These are phyloP conservation scores for Arctostaphylos glauca DNA, from an alignment of 148 eudicot species.

Conservation along the genomic window DNA sequence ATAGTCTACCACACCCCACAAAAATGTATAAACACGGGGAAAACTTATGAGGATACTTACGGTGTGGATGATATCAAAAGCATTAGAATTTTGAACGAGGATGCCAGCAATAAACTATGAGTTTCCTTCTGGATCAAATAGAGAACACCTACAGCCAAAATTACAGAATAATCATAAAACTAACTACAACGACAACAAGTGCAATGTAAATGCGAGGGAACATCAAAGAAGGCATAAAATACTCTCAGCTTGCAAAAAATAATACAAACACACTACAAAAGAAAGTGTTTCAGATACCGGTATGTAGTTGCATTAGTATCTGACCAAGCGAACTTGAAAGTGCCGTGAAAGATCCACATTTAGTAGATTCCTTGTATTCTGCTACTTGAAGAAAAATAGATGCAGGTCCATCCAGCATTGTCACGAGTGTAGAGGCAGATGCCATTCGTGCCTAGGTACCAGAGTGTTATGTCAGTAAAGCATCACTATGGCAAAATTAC, in stretches of 20 bases:
- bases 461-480: constrained; percentile 12
- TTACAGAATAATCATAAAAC: neutral
- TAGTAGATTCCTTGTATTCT: constrained; percentile 70
- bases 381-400: constrained; percentile 91
- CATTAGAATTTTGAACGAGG: constrained; percentile 71
- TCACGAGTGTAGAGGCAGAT: constrained; percentile 73
- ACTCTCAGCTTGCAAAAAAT: neutral
- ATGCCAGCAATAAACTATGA: constrained; percentile 65
- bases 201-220: neutral
- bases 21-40: neutral
- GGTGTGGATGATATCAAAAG: constrained; percentile 92
- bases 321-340: constrained; percentile 97
- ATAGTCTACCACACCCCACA: neutral
- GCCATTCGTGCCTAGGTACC: constrained; percentile 72
- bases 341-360: constrained; percentile 77
- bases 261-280: neutral
- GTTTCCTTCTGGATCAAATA: constrained; percentile 73
- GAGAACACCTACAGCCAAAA: constrained; percentile 60
- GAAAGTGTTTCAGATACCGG: constrained; percentile 41
- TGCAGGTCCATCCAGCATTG: constrained; percentile 90
- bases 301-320: constrained; percentile 92
- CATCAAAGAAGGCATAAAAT: neutral
- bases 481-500: constrained; percentile 8
- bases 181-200: constrained; percentile 10
- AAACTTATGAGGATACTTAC: constrained; percentile 37